These are phyloP conservation scores for Poteriospumella lacustris DNA, from an alignment of 108 stramenopile species.

Conservation along the genomic window DNA sequence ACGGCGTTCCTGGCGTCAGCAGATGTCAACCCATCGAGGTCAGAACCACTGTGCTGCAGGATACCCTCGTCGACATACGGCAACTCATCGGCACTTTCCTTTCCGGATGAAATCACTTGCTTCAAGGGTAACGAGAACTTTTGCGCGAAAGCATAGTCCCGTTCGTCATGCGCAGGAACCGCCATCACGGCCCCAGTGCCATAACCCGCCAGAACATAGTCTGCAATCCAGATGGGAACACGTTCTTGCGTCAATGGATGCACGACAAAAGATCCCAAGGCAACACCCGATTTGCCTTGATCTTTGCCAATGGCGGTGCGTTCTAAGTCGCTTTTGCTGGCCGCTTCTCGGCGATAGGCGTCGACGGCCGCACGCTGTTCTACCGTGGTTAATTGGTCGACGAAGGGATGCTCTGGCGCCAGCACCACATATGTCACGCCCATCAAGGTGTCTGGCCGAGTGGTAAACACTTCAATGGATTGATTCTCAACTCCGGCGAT, in stretches of 20 bases:
- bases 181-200: conserved; percentile 99
- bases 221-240: conserved; percentile 89
- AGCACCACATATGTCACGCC: conserved; percentile 93
- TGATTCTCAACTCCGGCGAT: conserved; percentile 37
- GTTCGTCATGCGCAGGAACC: conserved; percentile 92
- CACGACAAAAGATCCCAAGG: conserved; percentile 78
- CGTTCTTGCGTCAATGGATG: conserved; percentile 84
- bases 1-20: not conserved
- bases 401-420: conserved; percentile 88
- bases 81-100: not conserved
- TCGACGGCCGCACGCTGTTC: conserved; percentile 71
- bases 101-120: not conserved
- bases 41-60: not conserved
- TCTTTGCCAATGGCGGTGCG: conserved; percentile 65
- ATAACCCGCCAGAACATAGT: conserved; percentile 92
- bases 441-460: conserved; percentile 91
- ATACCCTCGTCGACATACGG: not conserved
- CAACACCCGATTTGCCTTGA: conserved; percentile 81
- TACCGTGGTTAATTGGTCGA: conserved; percentile 60
- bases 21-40: conserved; percentile 14
- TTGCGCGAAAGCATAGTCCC: conserved; percentile 89
- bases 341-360: conserved; percentile 68
- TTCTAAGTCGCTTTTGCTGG: conserved; percentile 84
- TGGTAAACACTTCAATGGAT: conserved; percentile 84
- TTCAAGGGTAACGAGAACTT: conserved; percentile 48